Percentiles rank a stretch among this genome's conserved stretches.
Evolutionary conservation across 2,329 filamentous ascomycete species (phyloP).

Genomic region (Aspergillus fischeri): DNA sequence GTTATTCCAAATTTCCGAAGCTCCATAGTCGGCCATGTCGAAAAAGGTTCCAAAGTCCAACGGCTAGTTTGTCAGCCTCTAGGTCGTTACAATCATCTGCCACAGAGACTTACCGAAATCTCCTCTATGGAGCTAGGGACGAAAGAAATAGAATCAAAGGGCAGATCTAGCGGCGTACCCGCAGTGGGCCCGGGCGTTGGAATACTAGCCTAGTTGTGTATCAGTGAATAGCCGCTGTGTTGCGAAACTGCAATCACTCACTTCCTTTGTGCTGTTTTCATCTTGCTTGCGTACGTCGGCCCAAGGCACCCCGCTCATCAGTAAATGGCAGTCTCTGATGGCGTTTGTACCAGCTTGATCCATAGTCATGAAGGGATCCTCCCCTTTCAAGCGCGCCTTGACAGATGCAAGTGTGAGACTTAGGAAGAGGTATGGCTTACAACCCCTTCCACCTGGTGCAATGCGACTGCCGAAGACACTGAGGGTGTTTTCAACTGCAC

Average conservation of each 20-base stretch:
- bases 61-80: constrained; percentile 16
- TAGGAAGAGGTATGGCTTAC: constrained; percentile 29
- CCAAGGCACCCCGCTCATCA: constrained; percentile 22
- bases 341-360: constrained; percentile 18
- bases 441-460: constrained; percentile 21
- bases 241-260: constrained; percentile 6
- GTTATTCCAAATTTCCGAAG: constrained; percentile 25
- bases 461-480: constrained; percentile 28
- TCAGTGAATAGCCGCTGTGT: constrained; percentile 5
- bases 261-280: constrained; percentile 14
- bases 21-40: constrained; percentile 23
- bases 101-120: constrained; percentile 20
- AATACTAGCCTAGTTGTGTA: constrained; percentile 9
- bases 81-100: background rate
- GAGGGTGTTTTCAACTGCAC: constrained; percentile 25
- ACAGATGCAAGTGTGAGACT: constrained; percentile 26
- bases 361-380: constrained; percentile 23
- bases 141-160: constrained; percentile 23
- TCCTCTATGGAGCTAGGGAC: constrained; percentile 17
- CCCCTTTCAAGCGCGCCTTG: constrained; percentile 29
- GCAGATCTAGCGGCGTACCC: constrained; percentile 13
- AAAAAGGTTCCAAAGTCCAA: constrained; percentile 30
- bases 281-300: constrained; percentile 14
- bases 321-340: constrained; percentile 20
- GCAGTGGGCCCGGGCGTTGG: constrained; percentile 11